Evolutionary conservation across 2,329 filamentous ascomycete genomes (phyloP), one percentile per base, ranked within the genome.

Genomic region (Fusarium humuli): DNA sequence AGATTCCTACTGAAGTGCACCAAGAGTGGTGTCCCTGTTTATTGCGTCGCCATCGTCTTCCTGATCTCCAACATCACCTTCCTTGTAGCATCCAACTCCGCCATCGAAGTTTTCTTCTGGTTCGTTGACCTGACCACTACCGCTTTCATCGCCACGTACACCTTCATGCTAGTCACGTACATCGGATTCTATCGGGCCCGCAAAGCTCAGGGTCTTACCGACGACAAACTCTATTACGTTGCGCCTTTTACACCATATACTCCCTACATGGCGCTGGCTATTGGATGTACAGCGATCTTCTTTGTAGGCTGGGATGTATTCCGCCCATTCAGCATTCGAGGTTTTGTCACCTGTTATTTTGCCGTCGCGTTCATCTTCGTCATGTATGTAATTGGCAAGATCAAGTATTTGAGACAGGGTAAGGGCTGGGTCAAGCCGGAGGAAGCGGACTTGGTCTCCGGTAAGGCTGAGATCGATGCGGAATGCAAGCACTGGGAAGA

Each of bases 401-500:
- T 90, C 0, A 88, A 85, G 69, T 61, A 72, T 46, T 30, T 27
- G 11, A 27, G 32, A 37, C 40, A 60, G 10, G 50, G 57, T 5
- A 55, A 22, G 23, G 57, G 57, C 13, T 16, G 25, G 1, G 67
- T 57, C 44, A 49, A 56, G n/a, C 58, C 72, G 3, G 45, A 64
- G 20, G 54, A 57, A 2, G 72, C 70, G 9, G 72, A 75, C 20
- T 54, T 75, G 23, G 30, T 70, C 30, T 86, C 86, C 32, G 90
- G 90, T 64, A 81, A 92, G 60, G 86, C 86, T 5, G 90, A 92
- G 77, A 87, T 91, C 67, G 90, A 91, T 57, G 87, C 87, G 67
- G 80, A 83, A 74, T 82, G 81, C 66, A 69, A 76, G 16, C 74
- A 79, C 34, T 83, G 81, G 81, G 81, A 83, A 57, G 80, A 83